A percentile compares a stretch with the other conserved stretches of the same genome.
phyloP scores from a whole-genome alignment of 1,284 basidiomycete species.

The Ceratobasidium sp. region DNA sequence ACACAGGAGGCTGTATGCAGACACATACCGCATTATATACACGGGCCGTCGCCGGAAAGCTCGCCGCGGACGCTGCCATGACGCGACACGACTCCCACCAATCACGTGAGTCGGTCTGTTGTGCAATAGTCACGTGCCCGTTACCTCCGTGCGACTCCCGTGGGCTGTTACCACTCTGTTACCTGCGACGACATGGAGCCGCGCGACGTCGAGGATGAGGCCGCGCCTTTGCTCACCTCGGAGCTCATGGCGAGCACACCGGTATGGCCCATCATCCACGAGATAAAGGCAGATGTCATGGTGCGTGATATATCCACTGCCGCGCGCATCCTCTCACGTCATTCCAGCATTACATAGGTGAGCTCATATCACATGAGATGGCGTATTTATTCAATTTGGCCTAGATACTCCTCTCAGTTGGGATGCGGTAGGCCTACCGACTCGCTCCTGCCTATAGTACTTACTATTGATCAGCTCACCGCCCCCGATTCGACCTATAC shows the following conservation, averaged over 20 bases:
- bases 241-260: constrained; percentile 37
- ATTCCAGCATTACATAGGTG: constrained; percentile 69
- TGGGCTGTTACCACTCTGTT: no score
- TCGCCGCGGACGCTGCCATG: constrained; percentile 38
- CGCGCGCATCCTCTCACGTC: not conserved
- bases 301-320: not conserved
- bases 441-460: not conserved
- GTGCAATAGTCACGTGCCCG: constrained; percentile 20
- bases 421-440: constrained; percentile 62
- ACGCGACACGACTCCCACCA: constrained; percentile 38
- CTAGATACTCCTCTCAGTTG: constrained; percentile 78
- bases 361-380: constrained; percentile 41
- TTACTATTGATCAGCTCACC: constrained; percentile 59
- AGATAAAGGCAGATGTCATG: constrained; percentile 40
- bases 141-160: not conserved
- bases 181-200: constrained; percentile 21
- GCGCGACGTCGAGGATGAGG: constrained; percentile 32
- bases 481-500: constrained; percentile 88
- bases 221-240: constrained; percentile 33
- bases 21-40: constrained; percentile 73
- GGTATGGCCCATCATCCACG: constrained; percentile 40
- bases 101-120: constrained; percentile 31
- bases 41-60: constrained; percentile 47
- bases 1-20: not conserved
- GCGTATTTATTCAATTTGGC: constrained; percentile 14